Evolutionary conservation across 2,329 filamentous ascomycete genomes (phyloP).

Genomic region (Zymoseptoria passerinii): DNA sequence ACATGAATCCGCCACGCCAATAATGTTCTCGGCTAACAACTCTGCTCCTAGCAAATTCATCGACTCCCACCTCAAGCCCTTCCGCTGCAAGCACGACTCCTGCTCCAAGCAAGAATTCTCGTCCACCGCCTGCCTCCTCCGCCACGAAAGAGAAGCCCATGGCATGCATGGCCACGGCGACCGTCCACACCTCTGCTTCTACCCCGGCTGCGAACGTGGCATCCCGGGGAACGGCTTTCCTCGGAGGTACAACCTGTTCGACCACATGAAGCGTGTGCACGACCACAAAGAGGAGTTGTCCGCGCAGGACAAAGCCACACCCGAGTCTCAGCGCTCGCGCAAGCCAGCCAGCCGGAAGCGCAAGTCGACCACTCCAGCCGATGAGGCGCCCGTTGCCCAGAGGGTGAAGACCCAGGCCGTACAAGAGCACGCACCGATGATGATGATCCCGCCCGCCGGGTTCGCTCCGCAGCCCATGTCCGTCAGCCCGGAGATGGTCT

Average conservation of each 20-base stretch:
- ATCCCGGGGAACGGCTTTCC: slow-evolving; percentile 81
- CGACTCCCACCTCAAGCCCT: slow-evolving; percentile 93
- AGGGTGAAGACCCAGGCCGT: slow-evolving; percentile 8
- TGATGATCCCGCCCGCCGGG: slow-evolving; percentile 3
- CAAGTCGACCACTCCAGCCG: slow-evolving; percentile 17
- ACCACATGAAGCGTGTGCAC: slow-evolving; percentile 96
- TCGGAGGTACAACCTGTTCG: slow-evolving; percentile 87
- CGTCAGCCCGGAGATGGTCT: neutral
- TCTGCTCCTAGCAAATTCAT: slow-evolving; percentile 70
- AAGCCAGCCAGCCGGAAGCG: slow-evolving; percentile 23
- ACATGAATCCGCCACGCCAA: slow-evolving; percentile 8
- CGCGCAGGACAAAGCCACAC: slow-evolving; percentile 3
- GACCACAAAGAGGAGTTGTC: slow-evolving; percentile 40
- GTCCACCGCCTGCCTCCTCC: slow-evolving; percentile 86
- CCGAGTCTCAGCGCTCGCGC: slow-evolving; percentile 8
- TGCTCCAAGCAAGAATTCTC: slow-evolving; percentile 87
- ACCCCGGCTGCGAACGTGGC: slow-evolving; percentile 78
- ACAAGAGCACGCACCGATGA: slow-evolving; percentile 6
- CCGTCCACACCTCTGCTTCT: slow-evolving; percentile 83
- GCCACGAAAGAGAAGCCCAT: slow-evolving; percentile 91
- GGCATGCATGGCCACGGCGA: slow-evolving; percentile 91
- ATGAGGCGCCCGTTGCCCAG: slow-evolving; percentile 17
- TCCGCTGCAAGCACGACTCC: slow-evolving; percentile 78
- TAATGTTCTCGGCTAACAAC: slow-evolving; percentile 16
- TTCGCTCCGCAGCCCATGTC: slow-evolving; percentile 2